Percentiles rank a stretch among this genome's conserved stretches.
Evolutionary conservation across 129 eudicot genomes (phyloP).

Genomic region (Tanacetum coccineum): DNA sequence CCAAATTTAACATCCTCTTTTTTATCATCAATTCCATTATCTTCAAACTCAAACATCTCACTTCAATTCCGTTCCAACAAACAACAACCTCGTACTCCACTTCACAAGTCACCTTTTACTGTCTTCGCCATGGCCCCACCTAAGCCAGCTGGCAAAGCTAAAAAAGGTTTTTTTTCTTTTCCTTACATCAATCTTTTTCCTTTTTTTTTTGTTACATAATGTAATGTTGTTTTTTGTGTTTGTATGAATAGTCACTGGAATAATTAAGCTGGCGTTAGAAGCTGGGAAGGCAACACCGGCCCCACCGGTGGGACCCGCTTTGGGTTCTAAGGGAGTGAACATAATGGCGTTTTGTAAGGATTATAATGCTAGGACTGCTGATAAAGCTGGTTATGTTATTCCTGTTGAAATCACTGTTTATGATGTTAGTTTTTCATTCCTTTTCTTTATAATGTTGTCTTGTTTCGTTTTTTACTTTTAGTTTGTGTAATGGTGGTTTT

Average conservation of each 20-base stretch:
- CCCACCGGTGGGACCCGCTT: slow-evolving; percentile 96
- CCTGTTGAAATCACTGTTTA: slow-evolving; percentile 97
- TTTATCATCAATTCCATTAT: slow-evolving; percentile 30
- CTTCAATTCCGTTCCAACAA: slow-evolving; percentile 26
- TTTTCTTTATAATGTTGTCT: neutral
- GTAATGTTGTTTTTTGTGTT: slow-evolving; percentile 2
- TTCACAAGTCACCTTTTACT: slow-evolving; percentile 39
- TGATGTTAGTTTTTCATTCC: slow-evolving; percentile 49
- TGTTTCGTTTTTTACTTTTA: neutral
- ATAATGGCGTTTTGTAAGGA: slow-evolving; percentile 97
- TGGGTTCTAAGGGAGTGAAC: slow-evolving; percentile 96
- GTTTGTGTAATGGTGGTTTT: neutral
- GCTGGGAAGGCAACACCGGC: slow-evolving; percentile 99
- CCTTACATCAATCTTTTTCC: no score
- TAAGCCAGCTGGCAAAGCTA: slow-evolving; percentile 85
- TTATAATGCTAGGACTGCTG: slow-evolving; percentile 96
- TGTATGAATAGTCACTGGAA: slow-evolving; percentile 62
- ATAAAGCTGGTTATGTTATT: slow-evolving; percentile 85
- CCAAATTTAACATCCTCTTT: slow-evolving; percentile 27
- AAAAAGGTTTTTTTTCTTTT: slow-evolving; percentile 51
- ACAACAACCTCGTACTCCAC: slow-evolving; percentile 22
- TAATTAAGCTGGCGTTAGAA: slow-evolving; percentile 89
- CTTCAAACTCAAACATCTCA: slow-evolving; percentile 26
- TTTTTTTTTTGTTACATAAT: neutral
- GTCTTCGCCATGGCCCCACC: slow-evolving; percentile 89